phyloP scores from a whole-genome alignment of 495 filamentous ascomycete genomes.

The Sphaerosporella brunnea region DNA sequence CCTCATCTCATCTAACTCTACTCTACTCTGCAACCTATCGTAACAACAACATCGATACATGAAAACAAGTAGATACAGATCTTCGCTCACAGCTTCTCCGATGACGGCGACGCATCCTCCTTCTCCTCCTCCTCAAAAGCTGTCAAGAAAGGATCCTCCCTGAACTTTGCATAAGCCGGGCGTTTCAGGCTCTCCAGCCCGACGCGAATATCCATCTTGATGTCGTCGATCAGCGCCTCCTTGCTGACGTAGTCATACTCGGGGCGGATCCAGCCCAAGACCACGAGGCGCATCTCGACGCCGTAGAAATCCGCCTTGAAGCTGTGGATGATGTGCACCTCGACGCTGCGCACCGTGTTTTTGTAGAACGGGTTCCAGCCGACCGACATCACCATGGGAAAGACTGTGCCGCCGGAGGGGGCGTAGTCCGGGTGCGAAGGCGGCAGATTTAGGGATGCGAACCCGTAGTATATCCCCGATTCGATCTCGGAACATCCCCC shows the following conservation, averaged over 20 bases:
- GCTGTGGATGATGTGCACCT: slow-evolving; percentile 74
- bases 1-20: not conserved
- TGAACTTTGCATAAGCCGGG: slow-evolving; percentile 43
- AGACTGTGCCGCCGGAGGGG: slow-evolving; percentile 33
- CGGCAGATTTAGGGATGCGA: slow-evolving; percentile 46
- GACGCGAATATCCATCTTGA: slow-evolving; percentile 72
- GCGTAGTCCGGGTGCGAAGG: not conserved
- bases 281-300: slow-evolving; percentile 51
- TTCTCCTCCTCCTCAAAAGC: not conserved
- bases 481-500: slow-evolving; percentile 52
- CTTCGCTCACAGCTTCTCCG: not conserved
- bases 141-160: slow-evolving; percentile 31
- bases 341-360: slow-evolving; percentile 62
- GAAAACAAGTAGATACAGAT: too few species aligned
- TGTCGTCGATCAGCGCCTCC: slow-evolving; percentile 75
- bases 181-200: slow-evolving; percentile 54
- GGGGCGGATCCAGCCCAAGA: slow-evolving; percentile 73
- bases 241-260: slow-evolving; percentile 74
- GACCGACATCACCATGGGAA: slow-evolving; percentile 83
- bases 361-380: slow-evolving; percentile 95
- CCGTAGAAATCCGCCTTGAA: slow-evolving; percentile 73
- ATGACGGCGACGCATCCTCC: too few species aligned
- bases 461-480: slow-evolving; percentile 85
- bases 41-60: not conserved
- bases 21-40: too few species aligned